Percentiles rank a stretch among this genome's conserved stretches.
phyloP scores from a whole-genome alignment of 179 eudicot genomes.

The Heliamphora pulchella region DNA sequence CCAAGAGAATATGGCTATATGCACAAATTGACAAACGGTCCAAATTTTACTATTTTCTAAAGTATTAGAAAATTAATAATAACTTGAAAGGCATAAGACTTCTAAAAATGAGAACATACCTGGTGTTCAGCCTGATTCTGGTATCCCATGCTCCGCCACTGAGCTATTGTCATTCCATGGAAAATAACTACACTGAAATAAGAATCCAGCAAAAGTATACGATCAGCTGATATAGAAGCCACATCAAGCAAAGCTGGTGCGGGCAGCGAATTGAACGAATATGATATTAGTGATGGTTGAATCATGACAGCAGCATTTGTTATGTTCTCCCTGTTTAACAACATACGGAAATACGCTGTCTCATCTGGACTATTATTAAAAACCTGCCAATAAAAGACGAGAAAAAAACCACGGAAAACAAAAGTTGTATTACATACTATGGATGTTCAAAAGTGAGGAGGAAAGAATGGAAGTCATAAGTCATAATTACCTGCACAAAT shows the following conservation, averaged over 20 bases:
- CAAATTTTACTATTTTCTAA: background rate
- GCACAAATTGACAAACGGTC: background rate
- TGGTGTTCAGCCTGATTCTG: conserved; percentile 82
- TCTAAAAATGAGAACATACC: conserved; percentile 30
- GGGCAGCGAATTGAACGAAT: conserved; percentile 74
- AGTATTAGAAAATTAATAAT: background rate
- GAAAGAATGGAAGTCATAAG: background rate
- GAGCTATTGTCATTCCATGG: conserved; percentile 95
- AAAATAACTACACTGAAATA: conserved; percentile 91
- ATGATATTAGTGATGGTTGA: conserved; percentile 86
- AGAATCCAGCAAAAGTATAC: conserved; percentile 78
- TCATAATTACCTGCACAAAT: conserved; percentile 70
- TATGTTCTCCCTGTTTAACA: conserved; percentile 72
- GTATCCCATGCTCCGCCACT: conserved; percentile 96
- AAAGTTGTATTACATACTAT: background rate
- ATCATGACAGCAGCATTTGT: conserved; percentile 89
- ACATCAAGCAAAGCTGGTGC: conserved; percentile 81
- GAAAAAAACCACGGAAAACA: background rate
- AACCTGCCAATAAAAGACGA: conserved; percentile 37
- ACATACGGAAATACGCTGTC: conserved; percentile 91
- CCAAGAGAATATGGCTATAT: no score
- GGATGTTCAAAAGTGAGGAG: background rate
- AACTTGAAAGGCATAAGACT: no score
- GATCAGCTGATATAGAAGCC: conserved; percentile 78
- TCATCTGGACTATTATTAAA: conserved; percentile 98